A percentile compares a stretch with the other conserved stretches of the same genome.
These are phyloP conservation scores for Hericium coralloides DNA, from an alignment of 768 basidiomycete species.

Conservation along the genomic window DNA sequence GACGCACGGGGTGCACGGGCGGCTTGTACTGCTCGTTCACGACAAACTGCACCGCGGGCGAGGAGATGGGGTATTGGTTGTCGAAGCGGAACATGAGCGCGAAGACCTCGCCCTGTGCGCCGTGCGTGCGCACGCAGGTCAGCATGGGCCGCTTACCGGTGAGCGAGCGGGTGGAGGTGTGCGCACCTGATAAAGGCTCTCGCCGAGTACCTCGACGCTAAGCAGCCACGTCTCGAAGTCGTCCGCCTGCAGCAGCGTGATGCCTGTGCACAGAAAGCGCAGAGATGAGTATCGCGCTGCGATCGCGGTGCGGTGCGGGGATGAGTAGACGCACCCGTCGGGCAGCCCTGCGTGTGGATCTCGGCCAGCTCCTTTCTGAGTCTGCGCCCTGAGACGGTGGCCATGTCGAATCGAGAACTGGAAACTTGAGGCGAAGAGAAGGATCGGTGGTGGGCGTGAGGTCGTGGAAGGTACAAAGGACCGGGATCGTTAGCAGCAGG, in stretches of 20 bases:
- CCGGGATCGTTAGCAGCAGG: too few species aligned
- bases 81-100: conserved; percentile 80
- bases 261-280: conserved; percentile 37
- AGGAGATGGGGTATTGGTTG: conserved; percentile 73
- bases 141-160: background rate
- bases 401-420: conserved; percentile 6
- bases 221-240: conserved; percentile 75
- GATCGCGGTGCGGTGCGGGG: background rate
- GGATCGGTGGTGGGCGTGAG: too few species aligned
- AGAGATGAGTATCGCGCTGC: background rate
- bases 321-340: background rate
- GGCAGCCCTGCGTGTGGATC: conserved; percentile 11
- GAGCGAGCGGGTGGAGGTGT: background rate
- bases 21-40: conserved; percentile 52
- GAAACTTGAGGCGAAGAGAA: background rate
- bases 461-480: too few species aligned
- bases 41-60: conserved; percentile 83
- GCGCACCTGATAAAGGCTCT: conserved; percentile 65
- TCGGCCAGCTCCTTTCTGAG: conserved; percentile 16
- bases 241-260: conserved; percentile 63
- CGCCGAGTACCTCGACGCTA: conserved; percentile 76
- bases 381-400: conserved; percentile 11
- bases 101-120: conserved; percentile 66
- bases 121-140: conserved; percentile 32
- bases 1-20: conserved; percentile 73